Percentiles rank a stretch among this genome's conserved stretches.
Conservation (phyloP, 305 asterid species). For the Fraxinus dipetala region DNA sequence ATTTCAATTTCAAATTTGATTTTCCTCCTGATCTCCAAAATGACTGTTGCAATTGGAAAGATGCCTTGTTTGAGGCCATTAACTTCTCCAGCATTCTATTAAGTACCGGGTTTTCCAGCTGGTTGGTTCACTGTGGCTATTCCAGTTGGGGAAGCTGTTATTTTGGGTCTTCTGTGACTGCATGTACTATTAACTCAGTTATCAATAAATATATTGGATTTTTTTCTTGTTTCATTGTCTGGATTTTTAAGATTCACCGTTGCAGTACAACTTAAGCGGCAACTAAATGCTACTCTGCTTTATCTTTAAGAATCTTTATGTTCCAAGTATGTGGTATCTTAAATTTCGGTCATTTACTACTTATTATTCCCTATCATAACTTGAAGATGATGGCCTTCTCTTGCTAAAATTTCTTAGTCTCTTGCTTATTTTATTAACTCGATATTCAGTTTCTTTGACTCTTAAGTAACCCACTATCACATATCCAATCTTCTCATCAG, state of each 20-base stretch:
- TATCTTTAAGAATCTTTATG: slow-evolving; percentile 10
- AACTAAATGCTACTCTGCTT: neutral
- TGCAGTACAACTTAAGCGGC: neutral
- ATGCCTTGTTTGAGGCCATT: neutral
- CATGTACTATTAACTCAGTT: neutral
- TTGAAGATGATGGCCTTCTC: neutral
- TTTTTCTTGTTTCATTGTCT: neutral
- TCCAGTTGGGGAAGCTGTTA: neutral
- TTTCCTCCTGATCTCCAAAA: neutral
- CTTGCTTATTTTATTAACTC: neutral
- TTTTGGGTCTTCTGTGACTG: slow-evolving; percentile 1
- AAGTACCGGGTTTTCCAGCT: neutral
- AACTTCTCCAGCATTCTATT: neutral
- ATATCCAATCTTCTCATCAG: neutral
- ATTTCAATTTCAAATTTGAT: slow-evolving; percentile 4
- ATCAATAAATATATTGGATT: neutral
- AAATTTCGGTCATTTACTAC: neutral
- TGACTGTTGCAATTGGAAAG: slow-evolving; percentile 3
- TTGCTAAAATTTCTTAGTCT: neutral
- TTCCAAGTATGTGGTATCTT: neutral
- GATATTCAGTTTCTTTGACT: slow-evolving; percentile 7
- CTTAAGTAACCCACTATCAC: neutral
- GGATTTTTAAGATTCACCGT: neutral
- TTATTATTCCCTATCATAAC: neutral
- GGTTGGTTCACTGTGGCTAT: neutral